These are phyloP conservation scores for Emergomyces pasteurianus DNA, from an alignment of 2,329 filamentous ascomycete species.

Conservation along the genomic window DNA sequence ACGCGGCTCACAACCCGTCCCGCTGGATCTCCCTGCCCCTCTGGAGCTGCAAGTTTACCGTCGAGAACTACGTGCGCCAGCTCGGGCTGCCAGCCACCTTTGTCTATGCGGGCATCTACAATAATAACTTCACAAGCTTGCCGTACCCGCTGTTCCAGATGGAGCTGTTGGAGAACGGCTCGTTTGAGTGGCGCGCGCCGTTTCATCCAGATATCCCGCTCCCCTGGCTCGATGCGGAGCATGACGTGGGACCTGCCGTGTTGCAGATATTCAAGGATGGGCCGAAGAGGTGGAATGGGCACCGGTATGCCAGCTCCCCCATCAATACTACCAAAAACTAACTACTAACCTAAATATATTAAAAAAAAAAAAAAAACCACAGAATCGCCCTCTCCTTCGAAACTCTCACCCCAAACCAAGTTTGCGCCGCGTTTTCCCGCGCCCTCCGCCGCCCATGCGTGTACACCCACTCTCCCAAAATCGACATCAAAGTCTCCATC, in stretches of 20 bases:
- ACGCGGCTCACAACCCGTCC: conserved; percentile 60
- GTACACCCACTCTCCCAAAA: conserved; percentile 61
- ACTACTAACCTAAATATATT: conserved; percentile 4
- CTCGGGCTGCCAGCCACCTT: conserved; percentile 79
- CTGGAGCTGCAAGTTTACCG: conserved; percentile 84
- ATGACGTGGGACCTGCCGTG: conserved; percentile 85
- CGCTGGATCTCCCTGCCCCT: conserved; percentile 72
- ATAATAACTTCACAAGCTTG: conserved; percentile 95
- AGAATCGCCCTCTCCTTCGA: conserved; percentile 87
- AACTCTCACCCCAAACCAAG: conserved; percentile 70
- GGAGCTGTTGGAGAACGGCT: conserved; percentile 69
- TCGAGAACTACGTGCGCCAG: conserved; percentile 81
- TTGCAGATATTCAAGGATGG: conserved; percentile 95
- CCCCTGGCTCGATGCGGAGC: conserved; percentile 92
- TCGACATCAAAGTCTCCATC: conserved; percentile 75
- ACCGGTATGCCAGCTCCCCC: conserved; percentile 40
- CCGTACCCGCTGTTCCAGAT: conserved; percentile 92
- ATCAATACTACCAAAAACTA: background rate
- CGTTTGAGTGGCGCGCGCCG: conserved; percentile 84
- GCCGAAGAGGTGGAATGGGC: conserved; percentile 66
- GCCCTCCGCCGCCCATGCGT: conserved; percentile 66
- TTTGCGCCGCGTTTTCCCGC: conserved; percentile 65
- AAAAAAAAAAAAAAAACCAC: background rate
- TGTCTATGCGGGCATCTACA: conserved; percentile 94
- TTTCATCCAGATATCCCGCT: conserved; percentile 83